Evolutionary conservation across 2,329 filamentous ascomycete species (phyloP).

Genomic region (Xylaria hypoxylon): DNA sequence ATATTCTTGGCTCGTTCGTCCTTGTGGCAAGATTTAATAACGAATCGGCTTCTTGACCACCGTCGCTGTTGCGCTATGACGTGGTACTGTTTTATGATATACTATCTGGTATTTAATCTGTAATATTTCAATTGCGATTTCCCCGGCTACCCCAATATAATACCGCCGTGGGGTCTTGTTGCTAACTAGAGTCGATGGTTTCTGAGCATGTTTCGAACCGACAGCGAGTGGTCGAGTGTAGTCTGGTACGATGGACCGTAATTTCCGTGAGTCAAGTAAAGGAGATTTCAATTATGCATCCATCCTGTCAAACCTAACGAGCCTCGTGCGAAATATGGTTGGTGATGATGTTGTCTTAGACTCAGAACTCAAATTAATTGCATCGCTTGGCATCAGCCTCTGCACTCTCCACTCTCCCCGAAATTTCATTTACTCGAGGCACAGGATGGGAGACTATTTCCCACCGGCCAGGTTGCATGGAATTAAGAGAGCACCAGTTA

Average conservation of each 20-base stretch:
- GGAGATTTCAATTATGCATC: background rate
- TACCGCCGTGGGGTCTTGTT: constrained; percentile 3
- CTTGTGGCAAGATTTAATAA: constrained; percentile 1
- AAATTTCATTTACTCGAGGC: constrained; percentile 22
- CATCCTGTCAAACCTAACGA: constrained; percentile 4
- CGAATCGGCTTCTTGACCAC: constrained; percentile 29
- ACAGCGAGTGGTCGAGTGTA: background rate
- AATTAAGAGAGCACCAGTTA: constrained; percentile 33
- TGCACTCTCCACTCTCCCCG: constrained; percentile 9
- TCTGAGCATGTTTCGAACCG: background rate
- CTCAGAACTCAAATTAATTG: constrained; percentile 29
- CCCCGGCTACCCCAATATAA: constrained; percentile 5
- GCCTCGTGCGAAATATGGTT: constrained; percentile 4
- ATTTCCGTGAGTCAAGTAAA: constrained; percentile 26
- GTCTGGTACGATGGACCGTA: constrained; percentile 38
- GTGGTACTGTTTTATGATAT: constrained; percentile 28
- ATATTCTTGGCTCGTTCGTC: constrained; percentile 26
- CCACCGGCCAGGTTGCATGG: constrained; percentile 39
- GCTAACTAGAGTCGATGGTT: background rate
- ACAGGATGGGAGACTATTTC: constrained; percentile 28
- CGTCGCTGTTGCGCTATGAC: background rate
- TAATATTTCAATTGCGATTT: background rate
- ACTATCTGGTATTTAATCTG: constrained; percentile 9
- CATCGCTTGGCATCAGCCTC: constrained; percentile 38
- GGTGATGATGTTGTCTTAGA: constrained; percentile 29